These are phyloP conservation scores for Apiospora phragmitis DNA, from an alignment of 2,329 filamentous ascomycete species.

Conservation along the genomic window DNA sequence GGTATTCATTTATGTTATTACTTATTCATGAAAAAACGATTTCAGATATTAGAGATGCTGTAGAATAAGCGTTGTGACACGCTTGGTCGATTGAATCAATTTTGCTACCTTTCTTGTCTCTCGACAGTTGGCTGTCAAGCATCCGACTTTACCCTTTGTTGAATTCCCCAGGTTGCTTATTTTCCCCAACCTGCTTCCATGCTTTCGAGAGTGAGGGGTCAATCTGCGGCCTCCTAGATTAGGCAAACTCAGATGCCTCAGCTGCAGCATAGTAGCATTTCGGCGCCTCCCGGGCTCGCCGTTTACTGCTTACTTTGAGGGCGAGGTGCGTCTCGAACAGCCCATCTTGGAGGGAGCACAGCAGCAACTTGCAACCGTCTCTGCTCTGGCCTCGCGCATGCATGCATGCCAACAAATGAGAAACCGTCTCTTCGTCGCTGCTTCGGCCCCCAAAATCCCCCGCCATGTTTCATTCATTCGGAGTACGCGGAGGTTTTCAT, in stretches of 20 bases:
- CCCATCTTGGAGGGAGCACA: neutral
- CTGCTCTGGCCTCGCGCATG: neutral
- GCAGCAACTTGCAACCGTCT: neutral
- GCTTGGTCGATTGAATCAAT: neutral
- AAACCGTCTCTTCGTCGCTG: neutral
- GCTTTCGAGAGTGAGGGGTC: neutral
- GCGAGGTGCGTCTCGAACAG: neutral
- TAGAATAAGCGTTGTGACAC: neutral
- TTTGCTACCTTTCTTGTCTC: neutral
- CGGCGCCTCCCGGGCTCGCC: neutral
- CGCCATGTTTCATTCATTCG: neutral
- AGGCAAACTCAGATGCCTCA: neutral
- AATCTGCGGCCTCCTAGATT: neutral
- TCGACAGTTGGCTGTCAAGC: neutral
- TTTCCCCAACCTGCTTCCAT: neutral
- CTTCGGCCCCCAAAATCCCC: neutral
- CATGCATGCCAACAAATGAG: neutral
- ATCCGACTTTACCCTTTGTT: neutral
- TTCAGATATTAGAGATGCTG: neutral
- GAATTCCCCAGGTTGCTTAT: neutral
- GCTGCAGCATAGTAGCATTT: neutral
- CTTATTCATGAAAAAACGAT: conserved; percentile 4
- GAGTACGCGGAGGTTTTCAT: neutral
- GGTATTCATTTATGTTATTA: neutral
- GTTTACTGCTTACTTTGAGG: neutral